Evolutionary conservation across 2,329 filamentous ascomycete species (phyloP).

Genomic region (Tothia fuscella): DNA sequence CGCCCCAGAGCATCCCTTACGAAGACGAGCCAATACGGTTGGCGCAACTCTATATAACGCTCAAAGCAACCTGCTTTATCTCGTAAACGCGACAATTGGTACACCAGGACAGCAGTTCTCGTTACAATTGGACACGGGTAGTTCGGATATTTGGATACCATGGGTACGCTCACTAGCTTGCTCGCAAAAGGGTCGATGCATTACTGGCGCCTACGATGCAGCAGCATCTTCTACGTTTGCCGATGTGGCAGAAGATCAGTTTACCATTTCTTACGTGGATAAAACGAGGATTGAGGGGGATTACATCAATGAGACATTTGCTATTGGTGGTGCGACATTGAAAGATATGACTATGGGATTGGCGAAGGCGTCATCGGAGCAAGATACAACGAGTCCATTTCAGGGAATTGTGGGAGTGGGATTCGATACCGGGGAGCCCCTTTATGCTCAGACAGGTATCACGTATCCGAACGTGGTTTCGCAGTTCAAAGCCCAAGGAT

Average conservation of each 20-base stretch:
- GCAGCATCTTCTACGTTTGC: conserved; percentile 65
- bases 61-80: conserved; percentile 33
- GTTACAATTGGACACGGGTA: conserved; percentile 50
- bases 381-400: conserved; percentile 46
- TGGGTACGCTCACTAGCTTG: conserved; percentile 51
- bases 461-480: conserved; percentile 50
- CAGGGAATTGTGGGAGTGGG: conserved; percentile 79
- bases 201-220: conserved; percentile 56
- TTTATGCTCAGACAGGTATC: conserved; percentile 24
- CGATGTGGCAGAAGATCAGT: conserved; percentile 56
- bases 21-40: background rate
- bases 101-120: conserved; percentile 44
- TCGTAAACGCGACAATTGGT: conserved; percentile 44
- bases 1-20: background rate
- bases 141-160: conserved; percentile 45
- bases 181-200: conserved; percentile 37
- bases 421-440: conserved; percentile 62
- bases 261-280: conserved; percentile 83
- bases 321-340: conserved; percentile 43
- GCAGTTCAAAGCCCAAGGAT: conserved; percentile 48
- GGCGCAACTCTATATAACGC: conserved; percentile 9
- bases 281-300: conserved; percentile 65
- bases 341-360: conserved; percentile 14
- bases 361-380: conserved; percentile 52
- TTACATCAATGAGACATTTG: conserved; percentile 65